These are phyloP conservation scores for Phytophthora vignae DNA, from an alignment of 352 stramenopile species.

Conservation along the genomic window DNA sequence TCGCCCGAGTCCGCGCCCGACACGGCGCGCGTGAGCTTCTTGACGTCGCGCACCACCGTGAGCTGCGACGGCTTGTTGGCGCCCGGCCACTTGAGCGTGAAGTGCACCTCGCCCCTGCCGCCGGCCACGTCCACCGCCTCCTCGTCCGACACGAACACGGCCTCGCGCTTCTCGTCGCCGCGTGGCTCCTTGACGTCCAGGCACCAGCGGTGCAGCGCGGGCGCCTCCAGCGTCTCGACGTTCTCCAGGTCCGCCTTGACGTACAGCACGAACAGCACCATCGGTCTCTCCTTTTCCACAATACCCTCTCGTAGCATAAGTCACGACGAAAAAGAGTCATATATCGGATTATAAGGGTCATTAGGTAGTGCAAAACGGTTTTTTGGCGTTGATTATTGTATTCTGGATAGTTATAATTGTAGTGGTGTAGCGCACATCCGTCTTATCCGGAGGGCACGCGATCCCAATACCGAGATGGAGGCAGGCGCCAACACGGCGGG, in stretches of 20 bases:
- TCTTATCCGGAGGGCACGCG: neutral
- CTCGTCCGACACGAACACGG: constrained; percentile 86
- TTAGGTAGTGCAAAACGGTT: neutral
- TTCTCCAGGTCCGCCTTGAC: constrained; percentile 91
- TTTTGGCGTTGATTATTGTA: neutral
- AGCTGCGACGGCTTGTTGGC: constrained; percentile 83
- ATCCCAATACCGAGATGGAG: constrained; percentile 10
- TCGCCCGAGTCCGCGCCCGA: constrained; percentile 67
- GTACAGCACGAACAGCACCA: constrained; percentile 90
- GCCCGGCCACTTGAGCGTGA: constrained; percentile 88
- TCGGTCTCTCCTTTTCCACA: constrained; percentile 22
- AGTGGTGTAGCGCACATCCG: no score
- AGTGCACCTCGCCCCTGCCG: constrained; percentile 80
- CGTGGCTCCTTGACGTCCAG: constrained; percentile 87
- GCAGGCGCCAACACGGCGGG: constrained; percentile 12
- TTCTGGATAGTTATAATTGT: neutral
- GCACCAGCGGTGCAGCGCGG: constrained; percentile 80
- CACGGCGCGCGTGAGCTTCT: constrained; percentile 81
- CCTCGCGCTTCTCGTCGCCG: constrained; percentile 78
- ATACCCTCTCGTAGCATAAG: neutral
- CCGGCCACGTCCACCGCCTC: constrained; percentile 77
- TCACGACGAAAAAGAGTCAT: neutral
- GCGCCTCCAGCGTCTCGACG: constrained; percentile 75
- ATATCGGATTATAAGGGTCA: neutral
- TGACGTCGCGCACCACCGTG: constrained; percentile 87